Evolutionary conservation across 176 grass and related monocot genomes (phyloP).

Genomic region (Microstegium vimineum): DNA sequence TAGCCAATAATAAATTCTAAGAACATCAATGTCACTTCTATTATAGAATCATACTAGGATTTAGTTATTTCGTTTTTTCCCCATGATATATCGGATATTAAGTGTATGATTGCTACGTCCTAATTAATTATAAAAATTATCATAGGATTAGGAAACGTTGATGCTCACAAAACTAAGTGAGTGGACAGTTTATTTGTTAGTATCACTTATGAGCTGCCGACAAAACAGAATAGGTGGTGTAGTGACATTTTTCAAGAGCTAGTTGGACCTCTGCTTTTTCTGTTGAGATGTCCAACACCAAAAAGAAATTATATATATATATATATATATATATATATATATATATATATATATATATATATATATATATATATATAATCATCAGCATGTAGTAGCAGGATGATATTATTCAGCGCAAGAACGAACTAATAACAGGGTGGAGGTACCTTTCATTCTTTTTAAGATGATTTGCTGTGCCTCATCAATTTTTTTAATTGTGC

Average conservation of each 20-base stretch:
- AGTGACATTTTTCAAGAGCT: neutral
- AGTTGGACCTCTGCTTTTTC: neutral
- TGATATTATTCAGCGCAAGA: neutral
- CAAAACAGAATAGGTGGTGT: neutral
- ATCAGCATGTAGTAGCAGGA: neutral
- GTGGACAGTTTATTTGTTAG: neutral
- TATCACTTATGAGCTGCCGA: neutral
- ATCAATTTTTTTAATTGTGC: neutral
- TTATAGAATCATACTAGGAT: neutral
- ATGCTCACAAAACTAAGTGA: neutral
- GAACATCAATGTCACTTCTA: neutral
- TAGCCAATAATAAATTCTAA: neutral
- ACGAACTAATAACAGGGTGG: no score
- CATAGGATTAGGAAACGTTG: neutral
- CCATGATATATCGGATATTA: neutral
- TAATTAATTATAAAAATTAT: neutral
- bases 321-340: no score
- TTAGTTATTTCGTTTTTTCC: neutral
- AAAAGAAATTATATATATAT: neutral
- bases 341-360: no score
- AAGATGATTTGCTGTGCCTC: neutral
- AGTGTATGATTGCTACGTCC: neutral
- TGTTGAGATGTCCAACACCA: neutral
- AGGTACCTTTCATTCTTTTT: neutral
- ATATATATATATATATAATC: no score